Evolutionary conservation across 139 green algal species (phyloP).

Genomic region (Edaphochlamys debaryana): DNA sequence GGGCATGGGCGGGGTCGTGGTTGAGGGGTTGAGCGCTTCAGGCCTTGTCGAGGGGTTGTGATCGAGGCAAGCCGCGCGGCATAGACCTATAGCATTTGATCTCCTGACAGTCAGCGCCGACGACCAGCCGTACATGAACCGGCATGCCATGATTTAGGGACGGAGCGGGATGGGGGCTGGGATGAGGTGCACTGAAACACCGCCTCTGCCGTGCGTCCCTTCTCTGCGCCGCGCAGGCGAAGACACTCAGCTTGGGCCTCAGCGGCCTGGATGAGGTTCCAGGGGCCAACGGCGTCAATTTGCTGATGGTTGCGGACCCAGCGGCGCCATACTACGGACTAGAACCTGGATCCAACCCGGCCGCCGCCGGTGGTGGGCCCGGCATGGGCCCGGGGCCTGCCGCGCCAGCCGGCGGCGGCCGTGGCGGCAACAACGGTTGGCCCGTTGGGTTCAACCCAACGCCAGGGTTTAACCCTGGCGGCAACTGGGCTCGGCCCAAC

Average conservation of each 20-base stretch:
- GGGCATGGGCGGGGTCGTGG: neutral
- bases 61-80: too few species aligned
- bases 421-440: too few species aligned
- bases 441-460: too few species aligned
- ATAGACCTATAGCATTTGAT: too few species aligned
- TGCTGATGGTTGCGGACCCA: conserved; percentile 35
- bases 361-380: neutral
- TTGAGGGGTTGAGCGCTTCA: too few species aligned
- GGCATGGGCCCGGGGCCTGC: neutral
- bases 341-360: neutral
- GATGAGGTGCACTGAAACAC: too few species aligned
- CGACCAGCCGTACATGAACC: neutral
- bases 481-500: neutral
- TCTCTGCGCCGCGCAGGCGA: conserved; percentile 22
- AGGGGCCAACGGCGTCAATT: too few species aligned
- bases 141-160: neutral
- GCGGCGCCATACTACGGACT: conserved; percentile 25
- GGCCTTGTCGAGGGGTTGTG: too few species aligned
- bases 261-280: conserved; percentile 12
- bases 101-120: too few species aligned
- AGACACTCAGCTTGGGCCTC: conserved; percentile 24
- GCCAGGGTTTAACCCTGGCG: too few species aligned
- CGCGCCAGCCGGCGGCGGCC: neutral
- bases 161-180: too few species aligned
- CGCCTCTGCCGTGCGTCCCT: neutral